Conservation (phyloP, 2,329 filamentous ascomycete species). For the Pyrenophora seminiperda region DNA sequence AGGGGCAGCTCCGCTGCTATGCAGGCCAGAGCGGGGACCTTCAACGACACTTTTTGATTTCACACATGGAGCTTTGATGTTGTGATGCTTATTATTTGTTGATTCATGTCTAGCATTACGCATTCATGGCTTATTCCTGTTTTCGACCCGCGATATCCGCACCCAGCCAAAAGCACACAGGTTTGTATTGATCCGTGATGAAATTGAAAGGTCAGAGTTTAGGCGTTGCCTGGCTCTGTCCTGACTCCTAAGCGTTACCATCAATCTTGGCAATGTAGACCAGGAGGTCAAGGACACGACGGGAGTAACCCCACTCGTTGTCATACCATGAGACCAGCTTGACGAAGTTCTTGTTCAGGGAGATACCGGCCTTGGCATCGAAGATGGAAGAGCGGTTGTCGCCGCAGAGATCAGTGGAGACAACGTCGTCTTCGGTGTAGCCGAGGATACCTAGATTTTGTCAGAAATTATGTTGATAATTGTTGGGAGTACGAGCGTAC, state of each 20-base stretch:
- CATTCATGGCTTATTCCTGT: constrained; percentile 21
- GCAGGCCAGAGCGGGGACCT: constrained; percentile 17
- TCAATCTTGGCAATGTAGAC: constrained; percentile 53
- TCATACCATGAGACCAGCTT: constrained; percentile 99
- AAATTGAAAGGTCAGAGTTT: constrained; percentile 35
- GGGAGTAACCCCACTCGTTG: constrained; percentile 99
- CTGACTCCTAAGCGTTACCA: constrained; percentile 51
- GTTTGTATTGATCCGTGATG: constrained; percentile 5
- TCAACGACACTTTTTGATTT: constrained; percentile 10
- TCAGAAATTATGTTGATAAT: constrained; percentile 20
- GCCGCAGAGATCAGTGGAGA: constrained; percentile 92
- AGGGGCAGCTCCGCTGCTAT: constrained; percentile 26
- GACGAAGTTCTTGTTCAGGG: constrained; percentile 97
- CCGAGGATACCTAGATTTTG: constrained; percentile 73
- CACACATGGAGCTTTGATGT: constrained; percentile 5
- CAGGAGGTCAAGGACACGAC: constrained; percentile 65
- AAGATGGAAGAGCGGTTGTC: constrained; percentile 96
- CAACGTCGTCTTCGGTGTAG: constrained; percentile 97
- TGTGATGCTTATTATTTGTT: constrained; percentile 31
- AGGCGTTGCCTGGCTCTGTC: constrained; percentile 43
- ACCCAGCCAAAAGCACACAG: constrained; percentile 10
- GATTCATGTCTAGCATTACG: constrained; percentile 37
- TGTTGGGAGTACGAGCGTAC: constrained; percentile 56
- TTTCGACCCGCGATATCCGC: constrained; percentile 21
- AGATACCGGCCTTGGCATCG: constrained; percentile 98